phyloP scores from a whole-genome alignment of 148 eudicot genomes.

The Cornus suecica region DNA sequence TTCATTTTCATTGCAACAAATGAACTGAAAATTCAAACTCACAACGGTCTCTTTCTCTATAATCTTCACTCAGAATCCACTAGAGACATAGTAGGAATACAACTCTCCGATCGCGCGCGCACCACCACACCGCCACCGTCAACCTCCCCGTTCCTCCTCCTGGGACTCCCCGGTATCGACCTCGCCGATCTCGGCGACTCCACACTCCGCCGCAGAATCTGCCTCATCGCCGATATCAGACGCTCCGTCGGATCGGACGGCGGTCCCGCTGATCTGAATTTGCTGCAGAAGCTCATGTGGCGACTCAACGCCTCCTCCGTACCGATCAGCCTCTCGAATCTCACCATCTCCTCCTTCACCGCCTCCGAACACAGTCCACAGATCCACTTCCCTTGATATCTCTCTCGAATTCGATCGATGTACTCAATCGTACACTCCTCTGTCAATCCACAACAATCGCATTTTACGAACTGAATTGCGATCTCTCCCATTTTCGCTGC shows the following conservation, averaged over 20 bases:
- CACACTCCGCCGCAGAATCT: slow-evolving; percentile 35
- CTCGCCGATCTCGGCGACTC: slow-evolving; percentile 28
- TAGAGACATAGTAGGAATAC: slow-evolving; percentile 10
- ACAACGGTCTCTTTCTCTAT: not conserved
- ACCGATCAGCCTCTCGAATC: slow-evolving; percentile 28
- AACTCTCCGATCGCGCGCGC: slow-evolving; percentile 19
- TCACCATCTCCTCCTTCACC: slow-evolving; percentile 43
- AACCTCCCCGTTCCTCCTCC: not conserved
- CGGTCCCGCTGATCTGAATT: slow-evolving; percentile 23
- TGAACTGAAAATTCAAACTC: too few species aligned
- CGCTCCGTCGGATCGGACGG: slow-evolving; percentile 25
- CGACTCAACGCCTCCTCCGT: slow-evolving; percentile 38
- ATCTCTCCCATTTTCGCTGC: not conserved
- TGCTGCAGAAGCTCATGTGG: slow-evolving; percentile 33
- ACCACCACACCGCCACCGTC: not conserved
- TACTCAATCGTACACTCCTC: slow-evolving; percentile 60
- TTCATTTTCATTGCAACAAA: too few species aligned
- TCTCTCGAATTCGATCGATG: slow-evolving; percentile 30
- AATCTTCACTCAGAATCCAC: not conserved
- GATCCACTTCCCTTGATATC: slow-evolving; percentile 46
- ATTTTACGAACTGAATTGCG: slow-evolving; percentile 32
- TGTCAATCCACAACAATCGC: slow-evolving; percentile 51
- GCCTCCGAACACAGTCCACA: slow-evolving; percentile 64
- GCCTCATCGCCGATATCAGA: slow-evolving; percentile 34
- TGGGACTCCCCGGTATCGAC: slow-evolving; percentile 29